Evolutionary conservation across 768 basidiomycete genomes (phyloP).

Genomic region (Grammothele lineata): DNA sequence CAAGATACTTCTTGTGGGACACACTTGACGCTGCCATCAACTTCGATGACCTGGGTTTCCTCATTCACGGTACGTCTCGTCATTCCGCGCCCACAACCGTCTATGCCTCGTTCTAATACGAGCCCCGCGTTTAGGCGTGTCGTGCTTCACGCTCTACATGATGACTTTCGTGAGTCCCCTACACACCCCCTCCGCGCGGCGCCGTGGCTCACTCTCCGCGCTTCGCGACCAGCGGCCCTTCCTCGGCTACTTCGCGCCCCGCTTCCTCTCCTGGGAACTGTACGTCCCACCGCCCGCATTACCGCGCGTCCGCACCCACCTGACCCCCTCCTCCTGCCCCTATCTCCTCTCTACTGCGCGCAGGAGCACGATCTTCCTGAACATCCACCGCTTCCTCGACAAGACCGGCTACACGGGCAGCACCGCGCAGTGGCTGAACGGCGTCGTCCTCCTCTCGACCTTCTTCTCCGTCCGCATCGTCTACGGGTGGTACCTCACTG

Average conservation of each 20-base stretch:
- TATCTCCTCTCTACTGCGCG: conserved; percentile 1
- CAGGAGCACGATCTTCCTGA: conserved; percentile 82
- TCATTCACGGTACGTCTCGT: conserved; percentile 56
- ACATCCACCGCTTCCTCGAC: conserved; percentile 69
- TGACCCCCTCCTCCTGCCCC: conserved; percentile 3
- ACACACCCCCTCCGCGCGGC: neutral
- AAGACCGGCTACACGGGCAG: conserved; percentile 71
- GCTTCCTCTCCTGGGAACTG: conserved; percentile 83
- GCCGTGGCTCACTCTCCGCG: neutral
- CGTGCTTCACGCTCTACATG: conserved; percentile 61
- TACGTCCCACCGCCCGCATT: conserved; percentile 28
- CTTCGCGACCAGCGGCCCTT: conserved; percentile 47
- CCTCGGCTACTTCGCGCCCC: conserved; percentile 70
- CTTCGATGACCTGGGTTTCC: conserved; percentile 67
- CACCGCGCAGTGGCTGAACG: conserved; percentile 66
- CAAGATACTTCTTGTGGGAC: conserved; percentile 84
- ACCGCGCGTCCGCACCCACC: neutral
- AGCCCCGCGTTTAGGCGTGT: conserved; percentile 38
- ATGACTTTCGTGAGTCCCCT: conserved; percentile 65
- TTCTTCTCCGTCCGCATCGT: conserved; percentile 72
- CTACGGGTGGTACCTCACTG: conserved; percentile 52
- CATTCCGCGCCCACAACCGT: neutral
- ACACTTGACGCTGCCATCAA: conserved; percentile 64
- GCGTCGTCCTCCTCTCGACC: conserved; percentile 54
- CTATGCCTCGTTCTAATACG: neutral